Conservation (phyloP, 2,329 filamentous ascomycete species). For the Phyllosticta citriasiana region DNA sequence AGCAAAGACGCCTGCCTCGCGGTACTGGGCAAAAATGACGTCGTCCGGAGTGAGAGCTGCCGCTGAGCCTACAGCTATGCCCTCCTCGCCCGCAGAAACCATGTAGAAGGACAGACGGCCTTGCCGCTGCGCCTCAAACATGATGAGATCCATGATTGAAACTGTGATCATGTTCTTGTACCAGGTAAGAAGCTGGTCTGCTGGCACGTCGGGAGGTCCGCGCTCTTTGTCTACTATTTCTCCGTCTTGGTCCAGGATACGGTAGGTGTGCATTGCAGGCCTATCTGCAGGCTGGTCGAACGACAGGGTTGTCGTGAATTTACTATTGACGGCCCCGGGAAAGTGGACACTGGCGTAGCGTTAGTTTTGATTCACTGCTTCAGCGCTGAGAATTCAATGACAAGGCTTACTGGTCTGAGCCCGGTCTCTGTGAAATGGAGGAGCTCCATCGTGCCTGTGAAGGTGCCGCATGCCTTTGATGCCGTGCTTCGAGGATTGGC, state of each 20-base stretch:
- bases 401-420: slow-evolving; percentile 47
- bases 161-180: slow-evolving; percentile 59
- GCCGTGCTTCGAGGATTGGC: not conserved
- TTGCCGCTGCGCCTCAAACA: slow-evolving; percentile 96
- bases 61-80: slow-evolving; percentile 80
- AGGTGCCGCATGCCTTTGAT: slow-evolving; percentile 1
- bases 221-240: slow-evolving; percentile 66
- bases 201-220: slow-evolving; percentile 53
- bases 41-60: slow-evolving; percentile 76
- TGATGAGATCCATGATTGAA: slow-evolving; percentile 89
- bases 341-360: slow-evolving; percentile 50
- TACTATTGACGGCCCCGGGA: slow-evolving; percentile 89
- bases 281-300: slow-evolving; percentile 67
- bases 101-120: slow-evolving; percentile 96
- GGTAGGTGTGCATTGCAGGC: slow-evolving; percentile 78
- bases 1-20: slow-evolving; percentile 83
- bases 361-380: not conserved
- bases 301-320: slow-evolving; percentile 70
- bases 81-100: slow-evolving; percentile 89
- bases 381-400: not conserved
- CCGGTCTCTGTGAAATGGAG: slow-evolving; percentile 48
- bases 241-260: slow-evolving; percentile 83
- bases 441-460: slow-evolving; percentile 20
- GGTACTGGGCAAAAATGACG: slow-evolving; percentile 88
- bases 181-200: slow-evolving; percentile 50